Conservation (phyloP, 73 alveolate species). For the Stentor roeselii region DNA sequence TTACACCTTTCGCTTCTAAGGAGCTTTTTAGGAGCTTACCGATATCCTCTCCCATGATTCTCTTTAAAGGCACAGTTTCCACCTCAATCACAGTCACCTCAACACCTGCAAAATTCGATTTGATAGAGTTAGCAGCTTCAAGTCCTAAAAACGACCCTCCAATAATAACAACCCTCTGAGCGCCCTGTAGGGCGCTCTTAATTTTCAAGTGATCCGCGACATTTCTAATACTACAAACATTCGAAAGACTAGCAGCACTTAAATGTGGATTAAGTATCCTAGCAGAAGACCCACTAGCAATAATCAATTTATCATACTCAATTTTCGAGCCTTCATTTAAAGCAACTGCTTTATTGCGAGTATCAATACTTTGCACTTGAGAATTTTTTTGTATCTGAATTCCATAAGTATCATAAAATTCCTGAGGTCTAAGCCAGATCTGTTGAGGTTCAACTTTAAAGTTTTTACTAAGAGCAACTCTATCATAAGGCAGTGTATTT, state of each 20-base stretch:
- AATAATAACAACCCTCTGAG: constrained; percentile 68
- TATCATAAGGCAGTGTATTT: constrained; percentile 66
- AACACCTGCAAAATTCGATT: constrained; percentile 42
- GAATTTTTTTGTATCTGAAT: constrained; percentile 49
- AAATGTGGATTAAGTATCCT: constrained; percentile 58
- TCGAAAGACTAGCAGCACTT: background rate
- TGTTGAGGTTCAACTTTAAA: constrained; percentile 44
- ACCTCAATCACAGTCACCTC: constrained; percentile 63
- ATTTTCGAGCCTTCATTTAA: constrained; percentile 43
- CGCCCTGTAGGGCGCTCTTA: constrained; percentile 43
- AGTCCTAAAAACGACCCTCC: constrained; percentile 86
- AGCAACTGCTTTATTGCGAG: constrained; percentile 39
- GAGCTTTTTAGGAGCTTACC: constrained; percentile 48
- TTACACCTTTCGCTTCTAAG: constrained; percentile 63
- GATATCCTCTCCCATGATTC: constrained; percentile 68
- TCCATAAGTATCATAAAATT: constrained; percentile 50
- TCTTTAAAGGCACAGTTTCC: constrained; percentile 56
- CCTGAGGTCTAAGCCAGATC: constrained; percentile 39
- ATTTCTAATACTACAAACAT: constrained; percentile 61
- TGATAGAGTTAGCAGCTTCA: constrained; percentile 73
- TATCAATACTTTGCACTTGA: constrained; percentile 51
- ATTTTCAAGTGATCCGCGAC: constrained; percentile 53
- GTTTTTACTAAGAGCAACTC: constrained; percentile 66
- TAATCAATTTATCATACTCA: constrained; percentile 63
- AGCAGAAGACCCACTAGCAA: constrained; percentile 80